Evolutionary conservation across 164 flowering plant species (phyloP).

Genomic region (Brasenia schreberi): DNA sequence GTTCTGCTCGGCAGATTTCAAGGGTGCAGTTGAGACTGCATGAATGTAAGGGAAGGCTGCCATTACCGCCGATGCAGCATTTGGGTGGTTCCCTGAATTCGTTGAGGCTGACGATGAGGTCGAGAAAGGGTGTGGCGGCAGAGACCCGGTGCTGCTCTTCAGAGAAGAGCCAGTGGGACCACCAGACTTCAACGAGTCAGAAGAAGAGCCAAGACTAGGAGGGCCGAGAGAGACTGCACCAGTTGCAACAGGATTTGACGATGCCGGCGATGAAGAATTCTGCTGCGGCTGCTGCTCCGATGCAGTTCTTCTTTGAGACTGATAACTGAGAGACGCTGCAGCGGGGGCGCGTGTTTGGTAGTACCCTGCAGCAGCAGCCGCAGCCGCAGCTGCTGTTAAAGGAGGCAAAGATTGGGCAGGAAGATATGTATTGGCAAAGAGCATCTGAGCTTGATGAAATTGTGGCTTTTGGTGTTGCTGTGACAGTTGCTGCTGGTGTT

Average conservation of each 20-base stretch:
- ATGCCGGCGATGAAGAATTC: slow-evolving; percentile 14
- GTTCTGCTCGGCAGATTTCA: slow-evolving; percentile 68
- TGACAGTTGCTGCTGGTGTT: slow-evolving; percentile 12
- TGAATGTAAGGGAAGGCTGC: slow-evolving; percentile 50
- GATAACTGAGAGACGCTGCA: background rate
- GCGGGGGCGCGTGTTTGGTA: slow-evolving; percentile 9
- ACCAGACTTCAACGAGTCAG: slow-evolving; percentile 52
- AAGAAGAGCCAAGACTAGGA: slow-evolving; percentile 22
- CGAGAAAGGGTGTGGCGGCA: slow-evolving; percentile 30
- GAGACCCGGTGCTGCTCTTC: slow-evolving; percentile 31
- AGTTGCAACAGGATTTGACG: slow-evolving; percentile 29
- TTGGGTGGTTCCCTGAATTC: slow-evolving; percentile 29
- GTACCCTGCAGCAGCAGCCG: slow-evolving; percentile 27
- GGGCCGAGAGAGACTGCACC: slow-evolving; percentile 45
- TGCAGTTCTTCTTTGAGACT: slow-evolving; percentile 26
- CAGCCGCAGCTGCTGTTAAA: slow-evolving; percentile 13
- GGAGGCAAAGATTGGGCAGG: slow-evolving; percentile 29
- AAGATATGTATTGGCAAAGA: slow-evolving; percentile 37
- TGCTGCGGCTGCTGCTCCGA: slow-evolving; percentile 35
- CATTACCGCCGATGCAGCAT: slow-evolving; percentile 22
- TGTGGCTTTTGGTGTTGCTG: slow-evolving; percentile 15
- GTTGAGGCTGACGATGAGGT: slow-evolving; percentile 28
- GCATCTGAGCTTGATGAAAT: slow-evolving; percentile 42
- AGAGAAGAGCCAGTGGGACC: slow-evolving; percentile 30
- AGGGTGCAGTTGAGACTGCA: slow-evolving; percentile 46